These are phyloP conservation scores for Mortierella sp. DNA, from an alignment of 371 early-diverging fungal genomes.

Conservation along the genomic window DNA sequence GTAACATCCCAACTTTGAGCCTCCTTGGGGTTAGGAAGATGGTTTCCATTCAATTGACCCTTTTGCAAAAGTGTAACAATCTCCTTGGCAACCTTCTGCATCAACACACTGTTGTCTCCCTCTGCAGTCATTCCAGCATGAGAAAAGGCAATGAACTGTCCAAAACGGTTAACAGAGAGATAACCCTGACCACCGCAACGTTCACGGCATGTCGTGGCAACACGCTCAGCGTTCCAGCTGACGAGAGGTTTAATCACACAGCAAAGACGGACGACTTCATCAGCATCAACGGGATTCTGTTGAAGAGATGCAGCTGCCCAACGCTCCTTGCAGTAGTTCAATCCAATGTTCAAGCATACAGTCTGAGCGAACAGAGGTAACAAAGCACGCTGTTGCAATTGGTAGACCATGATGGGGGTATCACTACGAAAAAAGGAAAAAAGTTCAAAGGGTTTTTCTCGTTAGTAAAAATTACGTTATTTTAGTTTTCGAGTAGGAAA, in stretches of 20 bases:
- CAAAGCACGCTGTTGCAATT: conserved; percentile 80
- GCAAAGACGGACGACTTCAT: conserved; percentile 75
- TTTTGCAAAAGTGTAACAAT: conserved; percentile 66
- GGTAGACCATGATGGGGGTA: conserved; percentile 78
- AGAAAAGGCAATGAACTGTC: conserved; percentile 62
- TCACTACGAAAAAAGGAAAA: conserved; percentile 51
- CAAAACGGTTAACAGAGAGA: conserved; percentile 68
- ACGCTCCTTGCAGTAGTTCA: conserved; percentile 74
- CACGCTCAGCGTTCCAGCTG: conserved; percentile 77
- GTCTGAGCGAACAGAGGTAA: conserved; percentile 75
- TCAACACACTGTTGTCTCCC: conserved; percentile 80
- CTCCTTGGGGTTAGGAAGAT: conserved; percentile 48
- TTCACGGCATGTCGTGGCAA: conserved; percentile 74
- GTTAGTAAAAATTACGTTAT: not conserved
- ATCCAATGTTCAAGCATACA: conserved; percentile 73
- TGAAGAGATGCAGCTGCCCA: conserved; percentile 63
- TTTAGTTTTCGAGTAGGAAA: not conserved
- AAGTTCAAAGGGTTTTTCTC: not conserved
- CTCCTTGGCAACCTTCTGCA: conserved; percentile 83
- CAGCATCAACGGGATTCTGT: conserved; percentile 59
- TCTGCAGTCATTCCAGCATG: conserved; percentile 81
- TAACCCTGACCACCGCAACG: conserved; percentile 84
- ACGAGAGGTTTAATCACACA: conserved; percentile 82
- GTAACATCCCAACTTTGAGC: conserved; percentile 60
- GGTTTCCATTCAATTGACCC: conserved; percentile 58